Base-by-base conservation (phyloP, 805 yeast species). In the Metahyphopichia silvanorum region DNA sequence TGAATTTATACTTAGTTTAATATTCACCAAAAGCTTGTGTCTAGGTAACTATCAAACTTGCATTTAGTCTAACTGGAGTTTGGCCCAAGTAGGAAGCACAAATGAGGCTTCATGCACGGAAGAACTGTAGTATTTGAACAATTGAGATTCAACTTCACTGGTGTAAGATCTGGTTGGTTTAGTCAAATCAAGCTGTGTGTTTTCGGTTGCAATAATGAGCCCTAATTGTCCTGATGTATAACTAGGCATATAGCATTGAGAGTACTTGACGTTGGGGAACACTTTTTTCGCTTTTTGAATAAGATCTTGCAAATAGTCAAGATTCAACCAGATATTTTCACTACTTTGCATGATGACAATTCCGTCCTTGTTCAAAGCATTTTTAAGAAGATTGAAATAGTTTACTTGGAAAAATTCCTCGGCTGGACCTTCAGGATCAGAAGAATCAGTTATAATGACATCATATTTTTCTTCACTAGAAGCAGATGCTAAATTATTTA, bases 351-450 rank as follows among this genome's bases (percentile, higher is more conserved):
- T 82, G 28, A 88, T 82, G 29, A 87, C 82, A 22, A 87, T 77
- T 17, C 82, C 81, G 40, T 78, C 65, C 2, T 68, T 67, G 27
- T 73, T 74, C 34, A 88, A 69, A 4, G 93, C 84, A 37, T 73
- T 70, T 40, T 65, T 49, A 36, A 89, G 63, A 34, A 88, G 63
- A 48, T 77, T 67, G 60, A 87, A 88, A 63, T 88, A 88, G 35
- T 73, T 76, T 39, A 72, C 70, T 55, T 86, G 86, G 65, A 88
- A 88, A 46, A 88, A 84, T 13, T 84, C 84, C 48, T 81, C 94
- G 1, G 97, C 97, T 5, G 97, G 97, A 3, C 93, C 96, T 47
- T 88, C 96, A 1, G 96, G 96, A 57, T 88, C 97, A 2, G 94
- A 82, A 2, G 95, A 85, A 57, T 88, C 97, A 12, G 95, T 85